Evolutionary conservation across 495 filamentous ascomycete species (phyloP).

Genomic region (Neurospora sp.): DNA sequence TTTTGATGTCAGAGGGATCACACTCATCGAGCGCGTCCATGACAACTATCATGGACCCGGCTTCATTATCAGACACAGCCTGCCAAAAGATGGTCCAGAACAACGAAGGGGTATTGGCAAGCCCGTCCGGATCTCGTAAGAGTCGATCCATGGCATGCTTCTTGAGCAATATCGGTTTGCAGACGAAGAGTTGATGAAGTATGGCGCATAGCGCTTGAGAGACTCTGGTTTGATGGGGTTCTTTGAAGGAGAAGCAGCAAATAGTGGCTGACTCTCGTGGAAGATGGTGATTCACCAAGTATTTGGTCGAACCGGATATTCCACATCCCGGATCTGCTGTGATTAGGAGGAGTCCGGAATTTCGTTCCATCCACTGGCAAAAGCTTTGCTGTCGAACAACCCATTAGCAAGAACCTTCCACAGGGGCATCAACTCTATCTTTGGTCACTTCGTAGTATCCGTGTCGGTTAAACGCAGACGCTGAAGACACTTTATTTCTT

Average conservation of each 20-base stretch:
- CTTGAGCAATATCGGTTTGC: constrained; percentile 20
- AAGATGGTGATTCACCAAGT: constrained; percentile 31
- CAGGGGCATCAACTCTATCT: background rate
- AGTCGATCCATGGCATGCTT: constrained; percentile 18
- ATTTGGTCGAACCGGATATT: constrained; percentile 42
- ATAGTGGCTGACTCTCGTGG: constrained; percentile 12
- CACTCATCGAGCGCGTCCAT: constrained; percentile 42
- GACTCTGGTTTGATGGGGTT: constrained; percentile 36
- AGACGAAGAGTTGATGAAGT: constrained; percentile 37
- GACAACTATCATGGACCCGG: constrained; percentile 39
- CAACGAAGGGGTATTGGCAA: constrained; percentile 24
- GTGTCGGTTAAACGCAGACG: background rate
- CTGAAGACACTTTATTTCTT: background rate
- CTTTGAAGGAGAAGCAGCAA: constrained; percentile 53
- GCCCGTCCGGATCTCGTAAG: constrained; percentile 7
- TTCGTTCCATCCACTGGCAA: constrained; percentile 21
- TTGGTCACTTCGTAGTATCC: background rate
- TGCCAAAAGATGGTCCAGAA: constrained; percentile 35
- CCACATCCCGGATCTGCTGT: constrained; percentile 48
- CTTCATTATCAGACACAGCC: constrained; percentile 21
- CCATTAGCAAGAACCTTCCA: constrained; percentile 33
- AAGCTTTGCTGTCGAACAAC: constrained; percentile 25
- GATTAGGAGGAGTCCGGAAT: constrained; percentile 31
- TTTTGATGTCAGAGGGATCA: background rate
- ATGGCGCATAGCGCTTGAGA: constrained; percentile 33